These are phyloP conservation scores for Coemansia sp. DNA, from an alignment of 192 early-diverging fungal genomes.

Conservation along the genomic window DNA sequence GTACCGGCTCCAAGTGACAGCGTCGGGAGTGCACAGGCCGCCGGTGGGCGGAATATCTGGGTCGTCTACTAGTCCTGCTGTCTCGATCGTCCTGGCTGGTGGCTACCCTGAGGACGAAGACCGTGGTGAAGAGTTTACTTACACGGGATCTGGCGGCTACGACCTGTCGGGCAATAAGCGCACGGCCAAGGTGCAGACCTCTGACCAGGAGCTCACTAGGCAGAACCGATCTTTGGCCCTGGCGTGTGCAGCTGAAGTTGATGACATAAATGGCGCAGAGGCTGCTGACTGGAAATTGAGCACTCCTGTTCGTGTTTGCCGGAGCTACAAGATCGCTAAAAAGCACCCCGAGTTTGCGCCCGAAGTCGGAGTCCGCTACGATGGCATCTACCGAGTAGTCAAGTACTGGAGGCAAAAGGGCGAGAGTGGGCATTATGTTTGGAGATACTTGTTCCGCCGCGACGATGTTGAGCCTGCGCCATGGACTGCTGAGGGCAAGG, in stretches of 20 bases:
- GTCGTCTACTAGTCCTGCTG: constrained; percentile 53
- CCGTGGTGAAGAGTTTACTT: constrained; percentile 66
- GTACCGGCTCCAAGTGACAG: constrained; percentile 54
- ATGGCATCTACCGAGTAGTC: constrained; percentile 70
- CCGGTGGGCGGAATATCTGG: constrained; percentile 70
- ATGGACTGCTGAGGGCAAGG: constrained; percentile 64
- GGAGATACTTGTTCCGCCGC: constrained; percentile 67
- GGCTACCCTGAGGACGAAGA: constrained; percentile 73
- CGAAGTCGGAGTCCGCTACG: constrained; percentile 62
- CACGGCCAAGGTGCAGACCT: constrained; percentile 51
- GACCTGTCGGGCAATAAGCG: constrained; percentile 64
- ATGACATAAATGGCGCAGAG: constrained; percentile 41
- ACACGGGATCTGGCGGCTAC: constrained; percentile 71
- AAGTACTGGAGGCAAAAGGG: constrained; percentile 66
- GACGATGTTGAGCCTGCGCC: constrained; percentile 68
- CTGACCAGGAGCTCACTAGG: constrained; percentile 64
- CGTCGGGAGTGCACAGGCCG: constrained; percentile 66
- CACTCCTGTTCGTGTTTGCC: constrained; percentile 63
- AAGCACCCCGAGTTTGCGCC: constrained; percentile 61
- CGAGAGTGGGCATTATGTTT: constrained; percentile 57
- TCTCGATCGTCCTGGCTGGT: constrained; percentile 65
- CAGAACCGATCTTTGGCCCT: constrained; percentile 64
- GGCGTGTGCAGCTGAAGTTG: constrained; percentile 60
- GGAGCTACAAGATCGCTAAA: constrained; percentile 57
- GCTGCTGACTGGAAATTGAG: constrained; percentile 63